Base-by-base conservation (phyloP, 257 asterid genomes). In the Salvia miltiorrhiza region DNA sequence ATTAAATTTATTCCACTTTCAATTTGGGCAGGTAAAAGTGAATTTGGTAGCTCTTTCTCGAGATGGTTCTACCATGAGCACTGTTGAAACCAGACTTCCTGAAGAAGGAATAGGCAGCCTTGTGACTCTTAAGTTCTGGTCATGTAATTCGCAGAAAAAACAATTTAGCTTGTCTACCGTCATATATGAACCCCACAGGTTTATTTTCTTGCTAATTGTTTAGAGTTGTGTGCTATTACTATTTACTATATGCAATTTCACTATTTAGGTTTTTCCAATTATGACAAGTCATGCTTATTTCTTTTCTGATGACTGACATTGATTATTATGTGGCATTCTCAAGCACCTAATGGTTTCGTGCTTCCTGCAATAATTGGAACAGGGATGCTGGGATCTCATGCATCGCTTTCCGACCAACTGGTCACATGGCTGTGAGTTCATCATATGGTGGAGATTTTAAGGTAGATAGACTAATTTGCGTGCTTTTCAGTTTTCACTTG, bases 101-200 rank as follows among this genome's bases (percentile, higher is more conserved):
- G 99, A 94, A 81, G 97, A 91, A 77, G 97, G 97, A 78, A 82
- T 94, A 16, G 99, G 99, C 49, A 82, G 93, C 78, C 90, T 90
- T 70, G 85, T 87, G 73, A 78, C 93, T 78, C 88, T 94, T 12
- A 94, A 87, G 78, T 91, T 94, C 80, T 94, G 96, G 97, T 77
- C 85, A 49, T 75, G 88, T 76, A 80, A 77, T 76, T 66, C 86
- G 39, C 89, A 80, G 79, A 82, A 69, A 70, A 91, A 87, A 76
- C 84, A 78, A 74, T 82, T 89, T 77, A 81, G 85, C 77, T 81
- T 94, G 81, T 85, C 97, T 49, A 94, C 99, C 12, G 88, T 94
- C 60, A 85, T 94, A 79, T 91, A 94, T 77, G 97, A 94, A 78
- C 99, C 97, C 21, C 97, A 94, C 93, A 89, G 99, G 97, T 91